These are phyloP conservation scores for Mucor sp. DNA, from an alignment of 371 early-diverging fungal species.

Conservation along the genomic window DNA sequence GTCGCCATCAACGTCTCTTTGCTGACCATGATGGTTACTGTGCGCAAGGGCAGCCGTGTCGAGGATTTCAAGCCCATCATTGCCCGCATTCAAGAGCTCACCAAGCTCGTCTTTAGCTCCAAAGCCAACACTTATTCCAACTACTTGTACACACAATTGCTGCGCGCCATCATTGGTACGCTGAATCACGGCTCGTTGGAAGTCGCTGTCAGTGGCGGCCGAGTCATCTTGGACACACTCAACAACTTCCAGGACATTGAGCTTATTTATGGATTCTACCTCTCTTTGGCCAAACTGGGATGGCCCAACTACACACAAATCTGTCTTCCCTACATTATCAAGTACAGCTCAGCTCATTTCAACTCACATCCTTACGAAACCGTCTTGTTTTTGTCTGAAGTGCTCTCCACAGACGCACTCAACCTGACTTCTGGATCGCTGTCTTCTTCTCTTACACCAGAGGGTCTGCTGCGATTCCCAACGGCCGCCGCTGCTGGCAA, in stretches of 20 bases:
- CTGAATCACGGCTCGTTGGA: constrained; percentile 64
- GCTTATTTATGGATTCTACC: constrained; percentile 65
- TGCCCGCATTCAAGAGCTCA: constrained; percentile 26
- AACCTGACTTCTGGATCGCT: constrained; percentile 45
- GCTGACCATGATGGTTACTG: constrained; percentile 55
- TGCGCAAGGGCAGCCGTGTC: constrained; percentile 60
- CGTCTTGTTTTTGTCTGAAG: constrained; percentile 57
- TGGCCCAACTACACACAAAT: constrained; percentile 73
- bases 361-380: constrained; percentile 42
- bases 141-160: constrained; percentile 26
- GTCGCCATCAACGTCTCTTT: constrained; percentile 48
- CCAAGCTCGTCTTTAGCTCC: constrained; percentile 27
- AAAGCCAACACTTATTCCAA: constrained; percentile 10
- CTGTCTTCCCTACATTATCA: constrained; percentile 68
- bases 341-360: constrained; percentile 50
- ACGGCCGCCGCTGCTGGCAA: constrained; percentile 18
- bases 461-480: constrained; percentile 64
- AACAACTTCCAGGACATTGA: constrained; percentile 54
- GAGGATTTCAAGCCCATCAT: constrained; percentile 49
- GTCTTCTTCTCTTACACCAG: constrained; percentile 53
- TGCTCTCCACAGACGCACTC: constrained; percentile 47
- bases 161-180: constrained; percentile 33
- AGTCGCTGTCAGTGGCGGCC: constrained; percentile 61
- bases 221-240: constrained; percentile 59
- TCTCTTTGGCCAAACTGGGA: constrained; percentile 63